phyloP scores from a whole-genome alignment of 805 yeast species.

The Candida vaughaniae region DNA sequence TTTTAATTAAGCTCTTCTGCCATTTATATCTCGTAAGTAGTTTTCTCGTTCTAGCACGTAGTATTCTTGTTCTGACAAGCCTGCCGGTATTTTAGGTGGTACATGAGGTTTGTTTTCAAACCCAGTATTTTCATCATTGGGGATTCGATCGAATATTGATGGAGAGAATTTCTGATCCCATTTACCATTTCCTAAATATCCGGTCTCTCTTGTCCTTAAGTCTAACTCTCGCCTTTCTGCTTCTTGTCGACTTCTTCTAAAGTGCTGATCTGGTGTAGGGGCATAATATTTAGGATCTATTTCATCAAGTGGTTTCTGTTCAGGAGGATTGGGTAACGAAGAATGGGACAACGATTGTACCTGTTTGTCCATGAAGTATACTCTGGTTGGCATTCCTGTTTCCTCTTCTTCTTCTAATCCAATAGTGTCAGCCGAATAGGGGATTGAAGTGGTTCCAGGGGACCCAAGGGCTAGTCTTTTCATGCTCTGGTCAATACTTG shows the following conservation, averaged over 20 bases:
- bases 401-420: constrained; percentile 30
- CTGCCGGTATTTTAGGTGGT: constrained; percentile 45
- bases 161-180: constrained; percentile 30
- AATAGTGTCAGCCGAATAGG: constrained; percentile 44
- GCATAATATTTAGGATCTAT: constrained; percentile 40
- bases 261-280: constrained; percentile 48
- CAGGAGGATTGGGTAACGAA: constrained; percentile 20
- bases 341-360: constrained; percentile 29
- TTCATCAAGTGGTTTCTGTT: constrained; percentile 25
- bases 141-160: constrained; percentile 32
- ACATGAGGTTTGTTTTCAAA: constrained; percentile 36
- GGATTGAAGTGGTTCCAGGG: constrained; percentile 21
- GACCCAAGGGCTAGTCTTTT: constrained; percentile 7
- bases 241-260: constrained; percentile 18
- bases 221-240: constrained; percentile 25
- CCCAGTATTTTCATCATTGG: constrained; percentile 20
- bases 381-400: constrained; percentile 29
- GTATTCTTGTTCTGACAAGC: constrained; percentile 41
- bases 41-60: constrained; percentile 41
- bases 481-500: neutral
- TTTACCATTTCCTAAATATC: constrained; percentile 42
- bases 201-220: constrained; percentile 31
- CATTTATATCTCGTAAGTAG: constrained; percentile 38
- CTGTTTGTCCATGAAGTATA: constrained; percentile 33
- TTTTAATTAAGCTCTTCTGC: constrained; percentile 21